Conservation (phyloP, 495 filamentous ascomycete species). For the Talaromyces proteolyticus region DNA sequence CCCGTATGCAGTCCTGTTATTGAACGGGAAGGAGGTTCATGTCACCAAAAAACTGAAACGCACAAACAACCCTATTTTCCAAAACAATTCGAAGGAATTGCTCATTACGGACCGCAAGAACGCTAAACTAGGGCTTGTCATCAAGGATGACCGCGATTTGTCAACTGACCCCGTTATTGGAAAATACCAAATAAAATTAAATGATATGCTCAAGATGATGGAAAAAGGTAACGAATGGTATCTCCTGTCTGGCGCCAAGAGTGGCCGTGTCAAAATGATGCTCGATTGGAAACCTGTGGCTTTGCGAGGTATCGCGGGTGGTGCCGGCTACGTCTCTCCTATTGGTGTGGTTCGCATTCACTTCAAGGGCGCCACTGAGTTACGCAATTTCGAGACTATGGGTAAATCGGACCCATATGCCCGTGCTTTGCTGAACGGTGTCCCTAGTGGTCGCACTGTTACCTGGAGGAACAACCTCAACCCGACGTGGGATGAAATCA, state of each 20-base stretch:
- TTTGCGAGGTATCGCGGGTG: conserved; percentile 67
- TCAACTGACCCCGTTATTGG: conserved; percentile 79
- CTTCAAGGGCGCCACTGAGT: conserved; percentile 72
- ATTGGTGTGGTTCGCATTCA: conserved; percentile 93
- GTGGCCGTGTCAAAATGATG: conserved; percentile 80
- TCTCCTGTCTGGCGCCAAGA: conserved; percentile 74
- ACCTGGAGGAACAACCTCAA: conserved; percentile 95
- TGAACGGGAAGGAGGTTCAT: conserved; percentile 87
- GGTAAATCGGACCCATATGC: conserved; percentile 97
- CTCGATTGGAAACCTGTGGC: conserved; percentile 94
- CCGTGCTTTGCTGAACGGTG: conserved; percentile 79
- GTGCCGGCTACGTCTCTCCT: conserved; percentile 85
- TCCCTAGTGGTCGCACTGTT: conserved; percentile 85
- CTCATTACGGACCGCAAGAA: conserved; percentile 88
- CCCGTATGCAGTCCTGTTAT: conserved; percentile 78
- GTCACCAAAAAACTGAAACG: conserved; percentile 85
- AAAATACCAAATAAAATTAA: conserved; percentile 87
- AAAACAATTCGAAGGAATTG: conserved; percentile 83
- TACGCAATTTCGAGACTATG: conserved; percentile 90
- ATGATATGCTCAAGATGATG: conserved; percentile 88
- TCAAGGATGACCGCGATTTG: conserved; percentile 92
- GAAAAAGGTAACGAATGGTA: conserved; percentile 95
- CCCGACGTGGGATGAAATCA: conserved; percentile 91
- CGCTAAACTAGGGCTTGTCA: conserved; percentile 79
- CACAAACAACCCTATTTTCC: conserved; percentile 93